These are phyloP conservation scores for Fusarium nisikadoi DNA, from an alignment of 2,329 filamentous ascomycete genomes.

Conservation along the genomic window DNA sequence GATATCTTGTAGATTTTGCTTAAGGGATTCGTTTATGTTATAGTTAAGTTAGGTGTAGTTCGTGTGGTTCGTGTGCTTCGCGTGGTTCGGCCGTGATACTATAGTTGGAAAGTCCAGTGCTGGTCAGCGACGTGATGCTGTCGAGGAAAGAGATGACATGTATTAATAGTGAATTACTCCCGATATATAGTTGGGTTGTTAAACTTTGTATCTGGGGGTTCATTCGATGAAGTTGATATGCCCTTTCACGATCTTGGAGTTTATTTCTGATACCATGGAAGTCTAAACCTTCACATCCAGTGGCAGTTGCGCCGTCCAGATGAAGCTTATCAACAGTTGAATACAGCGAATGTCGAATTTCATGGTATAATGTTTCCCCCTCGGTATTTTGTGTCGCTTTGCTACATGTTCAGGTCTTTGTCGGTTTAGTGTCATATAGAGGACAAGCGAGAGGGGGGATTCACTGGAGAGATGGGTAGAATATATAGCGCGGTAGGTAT, in stretches of 20 bases:
- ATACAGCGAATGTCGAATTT: not conserved
- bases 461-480: accelerated
- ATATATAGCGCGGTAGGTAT: not conserved
- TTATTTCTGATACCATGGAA: not conserved
- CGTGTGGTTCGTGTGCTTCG: too few species aligned
- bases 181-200: not conserved
- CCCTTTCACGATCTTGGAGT: not conserved
- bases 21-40: too few species aligned
- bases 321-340: not conserved
- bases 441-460: not conserved
- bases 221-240: not conserved
- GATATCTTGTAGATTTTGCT: too few species aligned
- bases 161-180: too few species aligned
- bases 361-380: too few species aligned
- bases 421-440: not conserved
- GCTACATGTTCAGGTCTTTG: not conserved
- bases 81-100: not conserved
- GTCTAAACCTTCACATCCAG: not conserved
- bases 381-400: too few species aligned
- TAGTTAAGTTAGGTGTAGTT: too few species aligned
- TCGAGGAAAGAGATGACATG: not conserved
- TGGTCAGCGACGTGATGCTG: too few species aligned
- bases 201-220: not conserved
- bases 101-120: not conserved
- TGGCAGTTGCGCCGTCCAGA: not conserved